Base-by-base conservation (phyloP, 192 early-diverging fungal genomes). In the Backusella circina region DNA sequence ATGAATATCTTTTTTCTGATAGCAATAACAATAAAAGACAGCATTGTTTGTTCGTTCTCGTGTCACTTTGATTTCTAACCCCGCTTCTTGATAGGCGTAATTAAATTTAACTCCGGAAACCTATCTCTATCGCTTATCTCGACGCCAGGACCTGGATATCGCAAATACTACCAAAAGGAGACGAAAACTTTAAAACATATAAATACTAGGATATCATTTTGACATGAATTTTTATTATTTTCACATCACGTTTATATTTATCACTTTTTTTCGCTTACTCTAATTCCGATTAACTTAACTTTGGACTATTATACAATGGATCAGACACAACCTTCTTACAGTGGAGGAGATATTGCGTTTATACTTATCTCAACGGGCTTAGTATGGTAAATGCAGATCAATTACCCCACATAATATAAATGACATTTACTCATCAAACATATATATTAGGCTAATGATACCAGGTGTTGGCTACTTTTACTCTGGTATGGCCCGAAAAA, bases 381-480 rank as follows among this genome's bases (percentile, higher is more conserved):
- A 47, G 95, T 99, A 41, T 95, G 96, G 83, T 61, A 47, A n/a
- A 61, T 61, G 2, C 26, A 61, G 23, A 61, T 57, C 21, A 57
- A 57, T 23, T 23, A 12, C 23, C 16, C 21, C 0, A 5, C 50
- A 51, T 51, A 21, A 51, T 12, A 57, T 23, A 57, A 9, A 8
- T 12, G n/a, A n/a, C n/a, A 41, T 41, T 9, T 57, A 57, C 51
- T 57, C 2, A 57, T 12, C 2, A 15, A 21, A 5, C 39, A 16
- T 51, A 57, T 10, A 23, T 57, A 23, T 26, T 57, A 57, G 69
- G 69, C 85, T 99, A 74, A 99, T 99, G 96, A 90, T 91, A 28
- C 97, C 97, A 1, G 97, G 95, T 39, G 90, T 99, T 32, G 96
- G 95, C 5, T 91, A 96, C 84, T 96, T 98, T 73, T 99, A 99